Evolutionary conservation across 2,329 filamentous ascomycete species (phyloP), one percentile per base, ranked within the genome.

Genomic region (Microdochium paspali): DNA sequence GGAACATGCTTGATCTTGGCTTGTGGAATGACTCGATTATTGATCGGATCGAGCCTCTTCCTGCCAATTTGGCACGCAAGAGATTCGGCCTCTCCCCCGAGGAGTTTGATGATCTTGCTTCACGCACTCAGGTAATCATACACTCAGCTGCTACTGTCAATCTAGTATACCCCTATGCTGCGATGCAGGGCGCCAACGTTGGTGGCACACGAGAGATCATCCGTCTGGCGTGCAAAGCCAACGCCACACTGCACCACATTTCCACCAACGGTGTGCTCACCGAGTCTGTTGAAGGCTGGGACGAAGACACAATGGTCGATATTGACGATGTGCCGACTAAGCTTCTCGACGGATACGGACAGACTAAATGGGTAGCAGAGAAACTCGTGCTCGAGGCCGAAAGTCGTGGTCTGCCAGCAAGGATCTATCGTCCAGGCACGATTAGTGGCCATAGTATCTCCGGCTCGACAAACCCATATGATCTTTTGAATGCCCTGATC

Each of bases 341-440:
- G 60, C 69, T 90, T 4, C 66, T 76, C 1, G 85, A 89, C 56
- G 85, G 85, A 1, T 90, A 90, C 52, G 84, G 85, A 1, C 85
- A 89, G 63, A 87, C 85, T 1, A 90, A 90, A 60, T 90, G 86
- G 85, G 85, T 87, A 25, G 85, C 85, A 2, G 85, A 90, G 61
- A 80, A 85, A 61, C 79, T 90, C 3, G 81, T 87, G 9, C 71
- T 79, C 10, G 83, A 88, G 58, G 85, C 86, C 10, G 76, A 76
- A 24, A 74, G 76, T 24, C 78, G 85, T 31, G 85, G 85, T 10
- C 67, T 90, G 26, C 84, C 84, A 0, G 80, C 85, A 24, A 78
- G 80, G 56, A 82, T 90, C 32, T 80, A 86, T 54, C 82, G 85
- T 6, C 81, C 82, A 0, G 85, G 85, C 42, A 90, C 87, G 0